Evolutionary conservation across 2,329 filamentous ascomycete genomes (phyloP).

Genomic region (Aspergillus sp.): DNA sequence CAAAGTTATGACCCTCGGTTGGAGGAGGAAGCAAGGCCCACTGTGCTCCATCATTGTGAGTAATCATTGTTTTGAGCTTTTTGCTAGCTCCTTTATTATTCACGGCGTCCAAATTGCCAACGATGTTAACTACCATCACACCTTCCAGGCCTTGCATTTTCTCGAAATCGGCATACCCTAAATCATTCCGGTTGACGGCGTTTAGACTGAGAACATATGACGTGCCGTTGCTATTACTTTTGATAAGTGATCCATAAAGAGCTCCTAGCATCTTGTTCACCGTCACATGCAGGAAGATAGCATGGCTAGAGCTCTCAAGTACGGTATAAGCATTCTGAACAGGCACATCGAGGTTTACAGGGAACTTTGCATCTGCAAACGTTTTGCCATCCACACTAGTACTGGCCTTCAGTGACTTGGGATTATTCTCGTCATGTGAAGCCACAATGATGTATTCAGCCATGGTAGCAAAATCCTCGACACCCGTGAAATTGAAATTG

Average conservation of each 20-base stretch:
- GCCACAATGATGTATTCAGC: slow-evolving; percentile 93
- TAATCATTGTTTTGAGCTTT: slow-evolving; percentile 83
- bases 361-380: slow-evolving; percentile 83
- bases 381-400: slow-evolving; percentile 78
- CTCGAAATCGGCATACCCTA: slow-evolving; percentile 88
- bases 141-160: slow-evolving; percentile 91
- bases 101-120: slow-evolving; percentile 66
- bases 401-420: slow-evolving; percentile 67
- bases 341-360: slow-evolving; percentile 72
- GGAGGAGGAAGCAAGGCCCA: slow-evolving; percentile 79
- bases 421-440: slow-evolving; percentile 57
- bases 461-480: slow-evolving; percentile 89
- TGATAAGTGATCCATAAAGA: slow-evolving; percentile 82
- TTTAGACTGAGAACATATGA: slow-evolving; percentile 82
- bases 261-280: slow-evolving; percentile 62
- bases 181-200: slow-evolving; percentile 73
- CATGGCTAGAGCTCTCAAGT: slow-evolving; percentile 88
- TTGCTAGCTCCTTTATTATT: slow-evolving; percentile 63
- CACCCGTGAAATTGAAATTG: slow-evolving; percentile 62
- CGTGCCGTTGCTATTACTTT: slow-evolving; percentile 97
- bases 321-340: slow-evolving; percentile 86
- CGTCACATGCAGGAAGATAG: slow-evolving; percentile 89
- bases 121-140: slow-evolving; percentile 79
- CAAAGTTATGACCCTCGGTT: slow-evolving; percentile 64
- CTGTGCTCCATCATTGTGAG: slow-evolving; percentile 89